Conservation (phyloP, 192 early-diverging fungal genomes). For the Entomortierella beljakovae region DNA sequence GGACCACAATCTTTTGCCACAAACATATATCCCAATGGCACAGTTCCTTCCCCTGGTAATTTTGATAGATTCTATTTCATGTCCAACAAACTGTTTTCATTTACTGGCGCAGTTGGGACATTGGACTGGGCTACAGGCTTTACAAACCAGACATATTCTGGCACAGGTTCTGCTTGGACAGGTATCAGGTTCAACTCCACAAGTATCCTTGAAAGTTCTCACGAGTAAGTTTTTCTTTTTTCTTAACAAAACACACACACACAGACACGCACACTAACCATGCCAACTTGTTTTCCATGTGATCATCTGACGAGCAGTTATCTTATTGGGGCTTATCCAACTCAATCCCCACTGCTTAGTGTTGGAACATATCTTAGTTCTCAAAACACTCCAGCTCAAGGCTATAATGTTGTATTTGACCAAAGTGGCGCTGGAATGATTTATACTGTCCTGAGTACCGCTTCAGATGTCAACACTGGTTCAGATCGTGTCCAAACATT, state of each 20-base stretch:
- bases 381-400: conserved; percentile 18
- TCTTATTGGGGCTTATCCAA: conserved; percentile 5
- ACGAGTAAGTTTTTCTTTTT: conserved; percentile 20
- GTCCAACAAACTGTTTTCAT: conserved; percentile 25
- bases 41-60: conserved; percentile 8
- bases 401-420: conserved; percentile 38
- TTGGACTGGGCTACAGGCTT: conserved; percentile 27
- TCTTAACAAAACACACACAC: neutral
- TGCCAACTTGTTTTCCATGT: too few relatives aligned
- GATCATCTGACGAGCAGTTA: conserved; percentile 13
- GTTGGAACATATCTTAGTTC: conserved; percentile 25
- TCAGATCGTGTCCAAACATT: conserved; percentile 10
- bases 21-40: conserved; percentile 22
- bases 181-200: conserved; percentile 28
- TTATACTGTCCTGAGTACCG: conserved; percentile 9
- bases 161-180: conserved; percentile 19
- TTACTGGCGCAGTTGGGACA: conserved; percentile 12
- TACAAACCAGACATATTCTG: neutral
- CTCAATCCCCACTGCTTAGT: conserved; percentile 7
- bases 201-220: neutral
- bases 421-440: conserved; percentile 7
- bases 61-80: conserved; percentile 4
- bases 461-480: neutral
- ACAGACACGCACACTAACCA: neutral
- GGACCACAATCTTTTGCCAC: conserved; percentile 29